phyloP scores from a whole-genome alignment of 2,329 filamentous ascomycete genomes.

The Nemania serpens region DNA sequence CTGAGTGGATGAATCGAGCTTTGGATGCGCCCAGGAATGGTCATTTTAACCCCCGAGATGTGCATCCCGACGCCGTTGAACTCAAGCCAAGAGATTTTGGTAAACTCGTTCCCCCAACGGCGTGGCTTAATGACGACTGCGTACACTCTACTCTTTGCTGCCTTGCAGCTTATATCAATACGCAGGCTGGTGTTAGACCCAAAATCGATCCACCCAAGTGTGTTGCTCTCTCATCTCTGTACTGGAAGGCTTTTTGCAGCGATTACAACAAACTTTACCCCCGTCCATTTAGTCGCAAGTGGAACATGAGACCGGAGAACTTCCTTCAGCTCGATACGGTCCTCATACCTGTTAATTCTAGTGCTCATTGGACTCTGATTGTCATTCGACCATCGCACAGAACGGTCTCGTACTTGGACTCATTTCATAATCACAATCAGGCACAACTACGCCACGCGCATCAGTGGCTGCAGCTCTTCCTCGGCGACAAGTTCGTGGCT shows the following conservation, averaged over 20 bases:
- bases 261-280: conserved; percentile 56
- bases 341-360: conserved; percentile 70
- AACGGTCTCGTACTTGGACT: conserved; percentile 72
- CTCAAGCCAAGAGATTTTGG: conserved; percentile 64
- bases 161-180: conserved; percentile 64
- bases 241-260: conserved; percentile 61
- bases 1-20: conserved; percentile 34
- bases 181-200: conserved; percentile 55
- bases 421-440: conserved; percentile 53
- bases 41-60: conserved; percentile 16
- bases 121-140: conserved; percentile 79
- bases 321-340: conserved; percentile 69
- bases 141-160: conserved; percentile 69
- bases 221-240: conserved; percentile 68
- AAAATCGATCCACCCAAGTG: conserved; percentile 61
- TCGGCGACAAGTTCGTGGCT: conserved; percentile 57
- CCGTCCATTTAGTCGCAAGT: conserved; percentile 45
- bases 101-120: conserved; percentile 59
- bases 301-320: conserved; percentile 62
- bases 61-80: conserved; percentile 52
- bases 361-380: conserved; percentile 72
- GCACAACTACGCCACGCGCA: conserved; percentile 49
- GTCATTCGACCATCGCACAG: conserved; percentile 65
- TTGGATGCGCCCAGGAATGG: conserved; percentile 22
- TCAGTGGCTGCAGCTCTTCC: conserved; percentile 61